Conservation (phyloP, 2,329 filamentous ascomycete genomes). For the Xylaria polymorpha region DNA sequence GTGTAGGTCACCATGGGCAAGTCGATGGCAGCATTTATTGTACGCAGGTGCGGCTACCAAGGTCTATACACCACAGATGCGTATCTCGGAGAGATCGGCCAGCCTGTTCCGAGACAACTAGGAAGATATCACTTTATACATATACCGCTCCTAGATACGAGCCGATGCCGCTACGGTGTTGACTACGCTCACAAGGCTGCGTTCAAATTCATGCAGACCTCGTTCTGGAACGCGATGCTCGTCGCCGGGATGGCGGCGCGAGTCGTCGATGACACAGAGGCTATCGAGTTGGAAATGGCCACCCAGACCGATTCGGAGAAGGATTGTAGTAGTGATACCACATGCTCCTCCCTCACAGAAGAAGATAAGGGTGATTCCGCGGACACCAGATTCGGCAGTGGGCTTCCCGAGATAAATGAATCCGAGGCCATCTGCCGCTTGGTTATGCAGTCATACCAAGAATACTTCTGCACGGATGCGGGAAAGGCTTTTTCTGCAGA, state of each 20-base stretch:
- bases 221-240: constrained; percentile 19
- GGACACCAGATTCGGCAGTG: neutral
- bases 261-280: neutral
- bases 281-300: neutral
- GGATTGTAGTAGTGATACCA: neutral
- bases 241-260: constrained; percentile 9
- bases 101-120: neutral
- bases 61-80: neutral
- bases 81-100: constrained; percentile 15
- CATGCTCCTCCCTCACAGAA: neutral
- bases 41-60: neutral
- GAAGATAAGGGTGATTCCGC: neutral
- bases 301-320: neutral
- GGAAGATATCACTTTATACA: constrained; percentile 12
- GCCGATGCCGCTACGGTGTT: constrained; percentile 18
- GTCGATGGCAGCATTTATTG: constrained; percentile 4
- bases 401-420: neutral
- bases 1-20: constrained; percentile 28
- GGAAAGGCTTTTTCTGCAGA: neutral
- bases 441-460: neutral
- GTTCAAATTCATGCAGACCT: constrained; percentile 20
- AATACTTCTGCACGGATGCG: neutral
- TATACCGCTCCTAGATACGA: constrained; percentile 17
- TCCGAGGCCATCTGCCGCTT: constrained; percentile 1
- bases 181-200: neutral